Conservation (phyloP, 2,329 filamentous ascomycete species). For the Calonectria fujianensis region DNA sequence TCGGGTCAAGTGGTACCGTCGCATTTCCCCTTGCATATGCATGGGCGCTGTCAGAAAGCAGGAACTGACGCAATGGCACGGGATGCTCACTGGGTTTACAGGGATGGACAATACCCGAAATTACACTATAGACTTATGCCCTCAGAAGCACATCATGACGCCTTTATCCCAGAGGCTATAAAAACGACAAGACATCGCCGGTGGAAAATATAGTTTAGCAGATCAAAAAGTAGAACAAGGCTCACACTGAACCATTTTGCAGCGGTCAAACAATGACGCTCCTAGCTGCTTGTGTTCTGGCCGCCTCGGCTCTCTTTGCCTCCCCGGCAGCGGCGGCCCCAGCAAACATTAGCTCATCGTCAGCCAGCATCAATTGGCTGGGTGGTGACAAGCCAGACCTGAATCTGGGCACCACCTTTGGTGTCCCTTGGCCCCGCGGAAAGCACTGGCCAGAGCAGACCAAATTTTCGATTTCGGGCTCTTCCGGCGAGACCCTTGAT, state of each 20-base stretch:
- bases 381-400: constrained; percentile 60
- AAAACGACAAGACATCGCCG: not conserved
- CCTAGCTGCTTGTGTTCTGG: constrained; percentile 30
- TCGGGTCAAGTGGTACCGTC: constrained; percentile 30
- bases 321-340: constrained; percentile 40
- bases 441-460: constrained; percentile 61
- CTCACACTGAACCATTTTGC: not conserved
- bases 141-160: not conserved
- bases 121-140: constrained; percentile 11
- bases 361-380: constrained; percentile 62
- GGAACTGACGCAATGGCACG: constrained; percentile 16
- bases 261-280: constrained; percentile 28
- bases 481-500: constrained; percentile 44
- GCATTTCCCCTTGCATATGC: constrained; percentile 16
- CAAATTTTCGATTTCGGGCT: constrained; percentile 58
- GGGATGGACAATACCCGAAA: constrained; percentile 30
- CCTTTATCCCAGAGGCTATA: constrained; percentile 2
- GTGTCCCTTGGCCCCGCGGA: constrained; percentile 66
- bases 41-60: constrained; percentile 13
- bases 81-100: constrained; percentile 15
- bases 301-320: constrained; percentile 38
- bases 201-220: constrained; percentile 7
- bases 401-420: constrained; percentile 64
- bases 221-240: not conserved
- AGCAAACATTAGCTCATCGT: constrained; percentile 47